Percentiles rank a stretch among this genome's conserved stretches.
Conservation (phyloP, 371 early-diverging fungal genomes). For the Apophysomyces sp. region DNA sequence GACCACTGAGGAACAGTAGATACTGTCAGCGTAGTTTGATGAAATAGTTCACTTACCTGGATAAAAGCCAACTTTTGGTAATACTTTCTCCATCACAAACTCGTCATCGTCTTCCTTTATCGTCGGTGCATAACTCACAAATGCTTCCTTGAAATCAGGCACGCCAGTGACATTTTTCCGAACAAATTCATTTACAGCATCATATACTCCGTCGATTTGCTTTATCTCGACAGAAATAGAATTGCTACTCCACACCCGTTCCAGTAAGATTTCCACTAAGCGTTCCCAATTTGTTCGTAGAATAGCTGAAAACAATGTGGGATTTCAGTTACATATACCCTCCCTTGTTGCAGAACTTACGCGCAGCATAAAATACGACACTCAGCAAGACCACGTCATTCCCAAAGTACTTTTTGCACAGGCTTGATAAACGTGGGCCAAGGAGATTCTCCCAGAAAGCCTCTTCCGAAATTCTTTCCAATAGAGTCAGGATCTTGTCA, state of each 20-base stretch:
- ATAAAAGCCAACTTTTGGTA: slow-evolving; percentile 21
- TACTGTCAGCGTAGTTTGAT: not conserved
- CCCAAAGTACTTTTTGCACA: slow-evolving; percentile 38
- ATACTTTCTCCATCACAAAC: not conserved
- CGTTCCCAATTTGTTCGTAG: slow-evolving; percentile 26
- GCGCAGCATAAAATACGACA: slow-evolving; percentile 26
- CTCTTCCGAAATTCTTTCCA: slow-evolving; percentile 34
- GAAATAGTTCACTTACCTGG: slow-evolving; percentile 26
- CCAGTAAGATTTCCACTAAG: slow-evolving; percentile 8
- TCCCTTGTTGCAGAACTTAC: slow-evolving; percentile 12
- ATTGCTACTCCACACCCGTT: not conserved
- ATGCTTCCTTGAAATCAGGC: slow-evolving; percentile 5
- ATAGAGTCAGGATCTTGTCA: slow-evolving; percentile 18
- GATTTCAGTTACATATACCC: not conserved
- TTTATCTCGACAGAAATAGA: slow-evolving; percentile 11
- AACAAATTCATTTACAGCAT: slow-evolving; percentile 18
- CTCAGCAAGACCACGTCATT: slow-evolving; percentile 38
- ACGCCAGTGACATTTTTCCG: slow-evolving; percentile 16
- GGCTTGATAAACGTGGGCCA: slow-evolving; percentile 26
- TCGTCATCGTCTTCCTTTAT: slow-evolving; percentile 11
- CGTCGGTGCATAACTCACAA: slow-evolving; percentile 12
- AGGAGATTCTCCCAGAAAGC: slow-evolving; percentile 27
- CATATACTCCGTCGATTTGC: slow-evolving; percentile 16
- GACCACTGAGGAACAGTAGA: slow-evolving; percentile 2
- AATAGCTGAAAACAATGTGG: slow-evolving; percentile 23